phyloP scores from a whole-genome alignment of 257 asterid genomes.

The Salvia hispanica region DNA sequence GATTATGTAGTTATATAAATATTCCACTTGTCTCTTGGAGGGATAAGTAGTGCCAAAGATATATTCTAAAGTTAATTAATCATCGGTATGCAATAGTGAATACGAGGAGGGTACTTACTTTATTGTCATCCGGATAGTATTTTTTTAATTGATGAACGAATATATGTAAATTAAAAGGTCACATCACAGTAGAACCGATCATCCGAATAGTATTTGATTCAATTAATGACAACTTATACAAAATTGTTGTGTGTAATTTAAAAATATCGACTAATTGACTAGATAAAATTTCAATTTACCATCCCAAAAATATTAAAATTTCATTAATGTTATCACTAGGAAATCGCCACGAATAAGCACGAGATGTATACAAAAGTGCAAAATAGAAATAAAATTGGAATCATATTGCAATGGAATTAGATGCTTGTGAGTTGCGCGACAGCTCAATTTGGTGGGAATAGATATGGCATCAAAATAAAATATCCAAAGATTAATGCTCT shows the following conservation, averaged over 20 bases:
- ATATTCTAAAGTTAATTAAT: neutral
- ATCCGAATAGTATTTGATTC: too few relatives aligned
- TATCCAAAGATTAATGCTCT: slow-evolving; percentile 4
- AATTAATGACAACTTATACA: neutral
- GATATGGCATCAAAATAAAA: slow-evolving; percentile 18
- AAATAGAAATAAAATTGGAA: neutral
- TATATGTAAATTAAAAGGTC: too few relatives aligned
- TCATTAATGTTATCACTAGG: neutral
- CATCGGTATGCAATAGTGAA: too few relatives aligned
- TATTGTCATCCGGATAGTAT: too few relatives aligned
- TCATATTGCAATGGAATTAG: neutral
- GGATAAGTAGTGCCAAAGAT: neutral
- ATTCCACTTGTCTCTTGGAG: slow-evolving; percentile 27
- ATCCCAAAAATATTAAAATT: neutral
- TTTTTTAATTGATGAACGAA: too few relatives aligned
- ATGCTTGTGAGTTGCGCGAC: slow-evolving; percentile 12
- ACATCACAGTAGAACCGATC: too few relatives aligned
- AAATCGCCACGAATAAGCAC: neutral
- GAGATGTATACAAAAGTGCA: neutral
- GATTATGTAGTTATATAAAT: slow-evolving; percentile 30
- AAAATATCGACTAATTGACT: too few relatives aligned
- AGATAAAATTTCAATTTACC: neutral
- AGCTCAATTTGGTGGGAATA: slow-evolving; percentile 19
- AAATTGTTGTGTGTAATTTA: too few relatives aligned
- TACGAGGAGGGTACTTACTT: too few relatives aligned